phyloP scores from a whole-genome alignment of 495 filamentous ascomycete genomes.

The Cudoniella acicularis region DNA sequence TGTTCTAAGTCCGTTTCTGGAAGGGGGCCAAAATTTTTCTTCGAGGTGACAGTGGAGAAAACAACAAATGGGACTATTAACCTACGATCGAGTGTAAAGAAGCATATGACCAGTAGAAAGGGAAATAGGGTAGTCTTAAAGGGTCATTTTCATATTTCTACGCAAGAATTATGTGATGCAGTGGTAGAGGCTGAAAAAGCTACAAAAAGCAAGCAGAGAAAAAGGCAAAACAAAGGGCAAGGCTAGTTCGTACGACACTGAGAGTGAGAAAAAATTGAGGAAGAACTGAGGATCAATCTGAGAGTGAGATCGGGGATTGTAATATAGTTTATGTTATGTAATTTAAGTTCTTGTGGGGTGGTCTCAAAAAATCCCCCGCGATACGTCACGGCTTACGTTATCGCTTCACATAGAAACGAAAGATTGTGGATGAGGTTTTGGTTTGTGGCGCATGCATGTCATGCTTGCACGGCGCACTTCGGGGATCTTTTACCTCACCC shows the following conservation, averaged over 20 bases:
- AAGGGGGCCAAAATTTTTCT: too few relatives aligned
- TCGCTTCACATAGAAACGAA: too few relatives aligned
- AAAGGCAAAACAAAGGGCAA: not conserved
- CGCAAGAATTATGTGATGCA: slow-evolving; percentile 5
- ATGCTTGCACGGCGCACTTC: too few relatives aligned
- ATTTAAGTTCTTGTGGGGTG: not conserved
- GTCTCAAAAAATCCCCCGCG: not conserved
- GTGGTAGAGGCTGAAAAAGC: slow-evolving; percentile 4
- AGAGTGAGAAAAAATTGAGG: slow-evolving; percentile 3
- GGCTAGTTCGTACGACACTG: not conserved
- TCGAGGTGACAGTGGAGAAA: too few relatives aligned
- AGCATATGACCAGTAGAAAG: slow-evolving; percentile 4
- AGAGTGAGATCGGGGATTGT: not conserved
- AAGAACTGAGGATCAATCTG: not conserved
- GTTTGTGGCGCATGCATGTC: too few relatives aligned
- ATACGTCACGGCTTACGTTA: not conserved
- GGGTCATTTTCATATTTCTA: slow-evolving; percentile 4
- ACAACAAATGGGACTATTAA: too few relatives aligned
- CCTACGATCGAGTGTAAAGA: slow-evolving; percentile 4
- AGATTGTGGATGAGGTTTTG: too few relatives aligned
- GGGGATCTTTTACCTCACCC: too few relatives aligned
- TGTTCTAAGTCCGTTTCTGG: too few relatives aligned
- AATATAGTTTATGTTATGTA: not conserved
- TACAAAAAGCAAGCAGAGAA: slow-evolving; percentile 2
- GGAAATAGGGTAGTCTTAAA: slow-evolving; percentile 8